Conservation (phyloP, 306 rosid species). For the Arachis stenosperma region DNA sequence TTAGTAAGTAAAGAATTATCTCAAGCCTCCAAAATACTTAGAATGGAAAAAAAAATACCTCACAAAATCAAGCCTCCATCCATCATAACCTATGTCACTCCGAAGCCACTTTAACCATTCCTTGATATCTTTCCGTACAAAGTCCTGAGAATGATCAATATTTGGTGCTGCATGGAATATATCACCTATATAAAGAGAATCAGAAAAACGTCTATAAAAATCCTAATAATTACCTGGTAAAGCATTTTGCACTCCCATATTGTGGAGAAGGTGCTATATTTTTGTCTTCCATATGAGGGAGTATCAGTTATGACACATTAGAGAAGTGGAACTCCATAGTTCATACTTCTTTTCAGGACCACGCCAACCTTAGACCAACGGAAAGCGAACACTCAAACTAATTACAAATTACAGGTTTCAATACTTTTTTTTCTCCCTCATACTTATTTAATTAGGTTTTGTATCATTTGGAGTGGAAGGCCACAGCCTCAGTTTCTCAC, state of each 20-base stretch:
- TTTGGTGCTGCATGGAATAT: constrained; percentile 86
- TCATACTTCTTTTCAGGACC: constrained; percentile 5
- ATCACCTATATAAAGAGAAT: constrained; percentile 59
- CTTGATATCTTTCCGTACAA: constrained; percentile 69
- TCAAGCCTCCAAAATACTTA: constrained; percentile 21
- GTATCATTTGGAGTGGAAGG: constrained; percentile 13
- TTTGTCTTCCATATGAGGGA: constrained; percentile 18
- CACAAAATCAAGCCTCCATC: constrained; percentile 84
- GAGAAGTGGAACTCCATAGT: constrained; percentile 5
- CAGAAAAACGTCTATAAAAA: constrained; percentile 4
- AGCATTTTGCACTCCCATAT: constrained; percentile 3
- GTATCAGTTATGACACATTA: constrained; percentile 3
- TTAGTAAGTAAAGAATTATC: constrained; percentile 6
- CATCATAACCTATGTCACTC: constrained; percentile 75
- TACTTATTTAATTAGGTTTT: constrained; percentile 23
- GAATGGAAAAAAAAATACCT: constrained; percentile 49
- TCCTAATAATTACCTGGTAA: constrained; percentile 26
- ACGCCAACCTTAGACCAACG: constrained; percentile 23
- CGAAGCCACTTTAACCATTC: constrained; percentile 81
- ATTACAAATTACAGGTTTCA: constrained; percentile 27
- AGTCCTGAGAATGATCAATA: constrained; percentile 78
- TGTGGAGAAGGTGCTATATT: constrained; percentile 30
- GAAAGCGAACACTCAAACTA: constrained; percentile 17
- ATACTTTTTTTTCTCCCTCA: constrained; percentile 4
- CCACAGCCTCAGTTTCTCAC: constrained; percentile 24